Conservation (phyloP, 257 asterid genomes). For the Solanum chmielewskii region DNA sequence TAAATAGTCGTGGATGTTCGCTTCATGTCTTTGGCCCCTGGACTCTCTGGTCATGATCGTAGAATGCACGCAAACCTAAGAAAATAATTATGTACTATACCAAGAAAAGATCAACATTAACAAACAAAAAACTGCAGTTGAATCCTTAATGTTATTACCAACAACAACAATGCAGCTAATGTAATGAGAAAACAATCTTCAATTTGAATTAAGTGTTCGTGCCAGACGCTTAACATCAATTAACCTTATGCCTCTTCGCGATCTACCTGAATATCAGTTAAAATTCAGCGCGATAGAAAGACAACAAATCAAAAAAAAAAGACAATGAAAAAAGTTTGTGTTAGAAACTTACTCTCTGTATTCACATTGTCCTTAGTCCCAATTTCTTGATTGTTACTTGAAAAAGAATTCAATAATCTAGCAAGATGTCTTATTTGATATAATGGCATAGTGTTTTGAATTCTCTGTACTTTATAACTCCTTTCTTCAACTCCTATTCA, state of each 20-base stretch:
- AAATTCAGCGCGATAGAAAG: neutral
- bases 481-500: neutral
- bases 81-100: neutral
- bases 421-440: conserved; percentile 25
- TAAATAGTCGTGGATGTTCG: neutral
- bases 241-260: conserved; percentile 6
- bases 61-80: too few relatives aligned
- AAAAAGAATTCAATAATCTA: conserved; percentile 6
- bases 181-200: neutral
- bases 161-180: neutral
- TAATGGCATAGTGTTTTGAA: conserved; percentile 3
- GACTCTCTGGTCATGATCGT: too few relatives aligned
- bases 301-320: neutral
- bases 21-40: neutral
- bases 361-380: neutral
- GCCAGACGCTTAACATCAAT: conserved; percentile 24
- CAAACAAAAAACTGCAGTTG: neutral
- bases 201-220: conserved; percentile 9
- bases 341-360: conserved; percentile 2
- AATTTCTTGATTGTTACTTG: neutral
- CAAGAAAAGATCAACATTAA: neutral
- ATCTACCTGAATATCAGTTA: neutral
- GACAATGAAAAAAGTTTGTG: neutral
- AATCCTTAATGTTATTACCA: neutral
- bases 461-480: neutral